Evolutionary conservation across 2,329 filamentous ascomycete species (phyloP).

Genomic region (Diaporthe sp.): DNA sequence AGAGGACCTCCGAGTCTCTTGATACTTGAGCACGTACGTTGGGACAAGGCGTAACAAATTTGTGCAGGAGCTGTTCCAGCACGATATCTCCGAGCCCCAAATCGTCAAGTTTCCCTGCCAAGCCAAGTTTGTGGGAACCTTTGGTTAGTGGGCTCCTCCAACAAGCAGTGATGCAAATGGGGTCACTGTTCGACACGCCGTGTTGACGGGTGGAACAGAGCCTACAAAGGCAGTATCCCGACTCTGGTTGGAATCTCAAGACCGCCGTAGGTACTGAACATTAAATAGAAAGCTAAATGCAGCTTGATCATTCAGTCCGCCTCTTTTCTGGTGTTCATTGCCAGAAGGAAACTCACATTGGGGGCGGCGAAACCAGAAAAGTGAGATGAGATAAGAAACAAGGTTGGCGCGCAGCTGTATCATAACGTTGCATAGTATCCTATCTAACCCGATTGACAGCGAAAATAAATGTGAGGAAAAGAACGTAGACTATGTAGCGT

Average conservation of each 20-base stretch:
- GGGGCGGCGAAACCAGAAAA: too few relatives aligned
- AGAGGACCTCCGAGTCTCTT: neutral
- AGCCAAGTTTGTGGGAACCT: neutral
- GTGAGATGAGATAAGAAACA: too few relatives aligned
- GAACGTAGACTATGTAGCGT: neutral
- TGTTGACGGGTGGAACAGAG: too few relatives aligned
- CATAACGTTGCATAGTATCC: neutral
- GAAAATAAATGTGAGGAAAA: neutral
- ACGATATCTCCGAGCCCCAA: too few relatives aligned
- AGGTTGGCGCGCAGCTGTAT: neutral
- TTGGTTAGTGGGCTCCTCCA: neutral
- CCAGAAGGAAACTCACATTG: too few relatives aligned
- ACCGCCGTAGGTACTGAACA: neutral
- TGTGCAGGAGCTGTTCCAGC: neutral
- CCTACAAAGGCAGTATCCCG: too few relatives aligned
- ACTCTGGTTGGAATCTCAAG: too few relatives aligned
- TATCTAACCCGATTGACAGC: neutral
- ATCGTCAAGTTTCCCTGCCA: too few relatives aligned
- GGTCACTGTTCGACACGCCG: too few relatives aligned
- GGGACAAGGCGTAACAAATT: neutral
- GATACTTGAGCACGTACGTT: neutral
- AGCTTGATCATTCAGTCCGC: too few relatives aligned
- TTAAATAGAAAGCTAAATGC: neutral
- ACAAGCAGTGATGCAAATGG: too few relatives aligned
- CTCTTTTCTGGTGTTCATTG: too few relatives aligned